phyloP scores from a whole-genome alignment of 2,329 filamentous ascomycete genomes.

The Claviceps purpurea region DNA sequence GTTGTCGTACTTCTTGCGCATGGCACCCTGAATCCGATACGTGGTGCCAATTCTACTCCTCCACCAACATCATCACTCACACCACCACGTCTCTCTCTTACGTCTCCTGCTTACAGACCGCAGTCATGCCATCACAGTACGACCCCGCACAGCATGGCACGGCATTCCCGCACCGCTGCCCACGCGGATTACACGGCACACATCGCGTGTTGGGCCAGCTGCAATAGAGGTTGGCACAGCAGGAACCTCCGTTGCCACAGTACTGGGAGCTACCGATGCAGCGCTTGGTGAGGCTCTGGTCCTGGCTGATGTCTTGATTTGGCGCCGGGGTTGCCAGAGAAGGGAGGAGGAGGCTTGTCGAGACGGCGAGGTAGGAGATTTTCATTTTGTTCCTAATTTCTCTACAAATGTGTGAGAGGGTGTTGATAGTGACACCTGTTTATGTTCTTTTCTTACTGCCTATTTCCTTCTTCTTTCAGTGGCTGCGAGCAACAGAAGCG shows the following conservation, averaged over 20 bases:
- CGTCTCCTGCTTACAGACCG: background rate
- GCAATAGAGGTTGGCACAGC: constrained; percentile 2
- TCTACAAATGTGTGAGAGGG: too few relatives aligned
- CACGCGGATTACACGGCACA: background rate
- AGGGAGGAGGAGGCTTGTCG: background rate
- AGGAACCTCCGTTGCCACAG: background rate
- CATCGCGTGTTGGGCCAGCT: constrained; percentile 1
- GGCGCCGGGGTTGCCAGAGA: background rate
- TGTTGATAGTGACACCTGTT: background rate
- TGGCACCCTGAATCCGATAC: too few relatives aligned
- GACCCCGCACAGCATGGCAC: constrained; percentile 1
- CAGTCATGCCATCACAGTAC: background rate
- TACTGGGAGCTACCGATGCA: background rate
- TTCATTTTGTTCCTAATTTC: background rate
- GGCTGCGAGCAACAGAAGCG: too few relatives aligned
- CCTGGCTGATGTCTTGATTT: background rate
- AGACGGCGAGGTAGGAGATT: background rate
- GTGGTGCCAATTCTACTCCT: background rate
- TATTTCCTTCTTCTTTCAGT: background rate
- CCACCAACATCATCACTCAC: background rate
- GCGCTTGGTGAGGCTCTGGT: background rate
- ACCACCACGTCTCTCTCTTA: background rate
- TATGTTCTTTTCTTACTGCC: background rate
- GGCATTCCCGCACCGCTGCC: background rate
- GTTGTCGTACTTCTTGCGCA: background rate